phyloP scores from a whole-genome alignment of 2,329 filamentous ascomycete genomes.

The Colletotrichum zoysiae region DNA sequence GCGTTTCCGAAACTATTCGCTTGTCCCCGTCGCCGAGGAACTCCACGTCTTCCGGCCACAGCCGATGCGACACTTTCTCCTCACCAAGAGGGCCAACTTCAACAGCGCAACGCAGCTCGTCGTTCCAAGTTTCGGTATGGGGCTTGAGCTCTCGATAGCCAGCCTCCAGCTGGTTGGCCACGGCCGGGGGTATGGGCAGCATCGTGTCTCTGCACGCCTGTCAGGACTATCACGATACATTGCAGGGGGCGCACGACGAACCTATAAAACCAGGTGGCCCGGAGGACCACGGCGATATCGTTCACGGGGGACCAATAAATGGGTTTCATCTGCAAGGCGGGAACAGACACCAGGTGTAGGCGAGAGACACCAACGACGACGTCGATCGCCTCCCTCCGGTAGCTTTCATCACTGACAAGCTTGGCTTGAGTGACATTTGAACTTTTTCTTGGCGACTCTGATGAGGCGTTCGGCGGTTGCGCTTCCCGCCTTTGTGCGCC shows the following conservation, averaged over 20 bases:
- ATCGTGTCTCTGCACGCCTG: slow-evolving; percentile 76
- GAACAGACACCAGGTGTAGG: slow-evolving; percentile 88
- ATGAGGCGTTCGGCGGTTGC: neutral
- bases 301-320: slow-evolving; percentile 98
- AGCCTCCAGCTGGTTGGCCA: slow-evolving; percentile 93
- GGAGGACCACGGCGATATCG: slow-evolving; percentile 83
- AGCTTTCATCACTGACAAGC: slow-evolving; percentile 19
- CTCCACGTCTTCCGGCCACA: slow-evolving; percentile 77
- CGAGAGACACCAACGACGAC: slow-evolving; percentile 92
- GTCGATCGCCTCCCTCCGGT: slow-evolving; percentile 56
- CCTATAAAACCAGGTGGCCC: slow-evolving; percentile 97
- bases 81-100: slow-evolving; percentile 92
- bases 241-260: slow-evolving; percentile 47
- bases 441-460: slow-evolving; percentile 1
- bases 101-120: slow-evolving; percentile 90
- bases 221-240: slow-evolving; percentile 8
- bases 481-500: neutral
- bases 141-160: slow-evolving; percentile 88
- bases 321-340: slow-evolving; percentile 88
- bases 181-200: slow-evolving; percentile 84
- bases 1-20: slow-evolving; percentile 48
- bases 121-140: slow-evolving; percentile 92
- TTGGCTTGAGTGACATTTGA: slow-evolving; percentile 7
- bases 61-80: slow-evolving; percentile 85
- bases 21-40: slow-evolving; percentile 43